These are phyloP conservation scores for Jamesozyma hellenica DNA, from an alignment of 805 yeast species.

Conservation along the genomic window DNA sequence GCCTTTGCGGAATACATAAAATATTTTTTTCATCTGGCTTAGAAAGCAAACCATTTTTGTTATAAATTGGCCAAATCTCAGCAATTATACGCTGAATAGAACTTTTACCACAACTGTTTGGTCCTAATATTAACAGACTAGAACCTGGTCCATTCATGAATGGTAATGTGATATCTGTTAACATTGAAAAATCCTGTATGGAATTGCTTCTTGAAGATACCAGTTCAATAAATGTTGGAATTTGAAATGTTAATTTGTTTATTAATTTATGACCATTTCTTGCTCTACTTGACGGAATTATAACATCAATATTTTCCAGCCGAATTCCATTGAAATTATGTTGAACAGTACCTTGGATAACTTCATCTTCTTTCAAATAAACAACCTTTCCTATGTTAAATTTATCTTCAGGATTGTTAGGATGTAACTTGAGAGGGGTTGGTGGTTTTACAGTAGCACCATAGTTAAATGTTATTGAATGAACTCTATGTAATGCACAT, in stretches of 20 bases:
- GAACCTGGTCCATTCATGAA: slow-evolving; percentile 37
- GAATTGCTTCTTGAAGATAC: slow-evolving; percentile 18
- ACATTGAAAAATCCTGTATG: slow-evolving; percentile 31
- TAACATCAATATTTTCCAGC: slow-evolving; percentile 72
- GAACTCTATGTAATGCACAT: slow-evolving; percentile 72
- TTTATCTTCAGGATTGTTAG: neutral
- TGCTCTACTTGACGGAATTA: slow-evolving; percentile 62
- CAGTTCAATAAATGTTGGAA: slow-evolving; percentile 27
- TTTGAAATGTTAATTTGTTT: slow-evolving; percentile 49
- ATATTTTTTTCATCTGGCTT: slow-evolving; percentile 65
- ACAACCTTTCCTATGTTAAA: neutral
- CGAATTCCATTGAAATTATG: slow-evolving; percentile 67
- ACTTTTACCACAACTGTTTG: slow-evolving; percentile 86
- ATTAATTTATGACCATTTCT: slow-evolving; percentile 52
- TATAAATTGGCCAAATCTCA: slow-evolving; percentile 85
- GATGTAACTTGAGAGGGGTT: neutral
- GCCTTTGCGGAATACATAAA: slow-evolving; percentile 73
- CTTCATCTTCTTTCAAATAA: slow-evolving; percentile 26
- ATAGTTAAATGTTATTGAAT: slow-evolving; percentile 40
- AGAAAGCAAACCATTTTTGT: slow-evolving; percentile 59
- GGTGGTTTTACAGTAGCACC: slow-evolving; percentile 17
- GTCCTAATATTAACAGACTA: slow-evolving; percentile 70
- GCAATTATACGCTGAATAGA: slow-evolving; percentile 75
- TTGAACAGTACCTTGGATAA: slow-evolving; percentile 74
- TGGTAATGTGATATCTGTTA: slow-evolving; percentile 17